Conservation (phyloP, 257 asterid genomes). For the Solanum infundibuliforme region DNA sequence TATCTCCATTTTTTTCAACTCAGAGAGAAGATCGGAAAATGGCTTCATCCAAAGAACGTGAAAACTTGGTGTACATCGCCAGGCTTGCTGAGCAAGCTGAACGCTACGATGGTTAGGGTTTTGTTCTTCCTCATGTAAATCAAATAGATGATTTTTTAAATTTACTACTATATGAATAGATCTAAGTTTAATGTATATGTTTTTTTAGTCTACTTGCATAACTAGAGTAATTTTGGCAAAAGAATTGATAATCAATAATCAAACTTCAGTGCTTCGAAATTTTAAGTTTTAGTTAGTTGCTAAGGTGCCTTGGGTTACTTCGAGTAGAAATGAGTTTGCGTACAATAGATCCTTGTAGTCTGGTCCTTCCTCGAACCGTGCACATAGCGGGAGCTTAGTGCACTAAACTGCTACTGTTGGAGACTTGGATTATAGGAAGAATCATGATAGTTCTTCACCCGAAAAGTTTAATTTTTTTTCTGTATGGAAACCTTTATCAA, state of each 20-base stretch:
- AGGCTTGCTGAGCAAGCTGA: slow-evolving; percentile 57
- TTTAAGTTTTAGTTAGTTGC: not conserved
- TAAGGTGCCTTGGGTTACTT: not conserved
- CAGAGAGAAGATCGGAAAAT: slow-evolving; percentile 16
- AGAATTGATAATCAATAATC: not conserved
- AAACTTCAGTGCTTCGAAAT: not conserved
- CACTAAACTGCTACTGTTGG: not conserved
- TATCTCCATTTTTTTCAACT: not conserved
- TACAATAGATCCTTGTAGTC: not conserved
- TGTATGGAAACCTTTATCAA: not conserved
- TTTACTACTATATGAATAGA: slow-evolving; percentile 1
- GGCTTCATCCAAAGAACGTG: slow-evolving; percentile 41
- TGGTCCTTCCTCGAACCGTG: too few species aligned
- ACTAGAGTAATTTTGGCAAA: not conserved
- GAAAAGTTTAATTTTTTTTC: not conserved
- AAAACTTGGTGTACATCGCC: slow-evolving; percentile 40
- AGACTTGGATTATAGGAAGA: not conserved
- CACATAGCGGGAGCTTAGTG: not conserved
- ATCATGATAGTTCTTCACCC: not conserved
- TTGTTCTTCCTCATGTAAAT: not conserved
- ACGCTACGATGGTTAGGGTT: slow-evolving; percentile 40
- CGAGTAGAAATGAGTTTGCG: not conserved
- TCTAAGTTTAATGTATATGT: slow-evolving; percentile 1
- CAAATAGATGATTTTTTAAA: not conserved
- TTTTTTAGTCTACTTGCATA: not conserved